Base-by-base conservation (phyloP, 768 basidiomycete species). In the Suillus alpinus region DNA sequence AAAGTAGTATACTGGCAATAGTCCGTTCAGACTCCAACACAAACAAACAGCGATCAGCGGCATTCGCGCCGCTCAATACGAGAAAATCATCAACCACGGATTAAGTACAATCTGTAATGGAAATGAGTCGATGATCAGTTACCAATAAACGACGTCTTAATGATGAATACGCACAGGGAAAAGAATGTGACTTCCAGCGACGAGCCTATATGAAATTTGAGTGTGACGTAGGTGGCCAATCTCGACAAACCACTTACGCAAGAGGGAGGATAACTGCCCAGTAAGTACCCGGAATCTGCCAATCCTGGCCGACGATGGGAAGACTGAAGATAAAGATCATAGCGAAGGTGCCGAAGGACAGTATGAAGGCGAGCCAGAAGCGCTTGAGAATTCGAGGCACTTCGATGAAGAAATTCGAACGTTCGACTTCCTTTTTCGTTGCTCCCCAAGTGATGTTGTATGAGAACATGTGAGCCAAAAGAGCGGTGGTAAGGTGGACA, bases 21-120 rank as follows among this genome's bases (percentile, higher is more conserved):
- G 52, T 55, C 53, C 23, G 18, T 26, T 18, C 16, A 1, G 5
- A 29, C 31, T 1, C 8, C 13, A 53, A 44, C 44, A 44, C 44
- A 26, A 2, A 37, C 23, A 37, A 37, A 16, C 16, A 6, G 9
- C 20, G 14, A 16, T 20, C n/a, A 34, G 50, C 6, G 2, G 18
- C 7, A 5, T 34, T 34, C n/a, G 14, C 32, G 14, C 23, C 31
- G 23, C 55, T 74, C 59, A 72, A 26, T 83, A 84, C 0, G 86
- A 87, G 75, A 93, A 94, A 49, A 92, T 89, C 88, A 92, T 91
- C 58, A 94, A 76, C 88, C 89, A 92, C 0, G 92, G 94, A 66
- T 95, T 95, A 44, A 95, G 82, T 20, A 93, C 86, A 59, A 95
- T 88, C 81, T 89, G 66, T 31, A 43, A 32, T n/a, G 16, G 32